Evolutionary conservation across 2,329 filamentous ascomycete species (phyloP), one percentile per base, ranked within the genome.

Genomic region (Ophiognomonia clavigignenti-juglandacearum): DNA sequence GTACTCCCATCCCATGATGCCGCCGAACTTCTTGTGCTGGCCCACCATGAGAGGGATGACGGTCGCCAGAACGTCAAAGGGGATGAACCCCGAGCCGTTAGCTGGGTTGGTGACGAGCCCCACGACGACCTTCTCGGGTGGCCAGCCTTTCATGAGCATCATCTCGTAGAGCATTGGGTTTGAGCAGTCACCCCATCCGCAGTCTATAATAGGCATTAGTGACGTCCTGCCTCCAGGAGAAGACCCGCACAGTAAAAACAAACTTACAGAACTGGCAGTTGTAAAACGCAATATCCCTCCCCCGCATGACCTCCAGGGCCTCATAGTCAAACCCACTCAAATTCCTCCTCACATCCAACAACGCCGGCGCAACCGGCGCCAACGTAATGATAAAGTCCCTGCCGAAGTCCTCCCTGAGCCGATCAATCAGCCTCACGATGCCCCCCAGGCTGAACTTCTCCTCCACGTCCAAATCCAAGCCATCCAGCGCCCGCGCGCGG

Each of bases 1-100:
- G 59, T 89, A 92, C 64, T 93, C 88, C 88, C 88, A 92, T 3
- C 86, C 86, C 82, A 90, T 90, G 0, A 92, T 83, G 1, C 88
- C 88, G 2, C 86, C 88, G 60, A 91, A 90, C 2, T 67, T 69
- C 3, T 77, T 74, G 56, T 84, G 86, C 54, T 74, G 75, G 20
- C 72, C 64, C 29, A 75, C 68, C 54, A 90, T 61, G 34, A 71
- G 60, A 24, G 72, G 71, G 37, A 89, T 62, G 18, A 85, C 78
- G 16, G 71, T 68, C 10, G 73, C 72, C 20, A 88, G 66, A 13
- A 72, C 63, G 38, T 77, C 72, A 48, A 80, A 75, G 1, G 77
- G 72, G 2, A 91, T 80, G 61, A 73, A 86, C 48, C 69, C 88
- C 64, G 61, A 73, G 4, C 86, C 86, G 58, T 90, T 90, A 1